These are phyloP conservation scores for Cryptosporidium xiaoi DNA, from an alignment of 169 alveolate genomes.

Conservation along the genomic window DNA sequence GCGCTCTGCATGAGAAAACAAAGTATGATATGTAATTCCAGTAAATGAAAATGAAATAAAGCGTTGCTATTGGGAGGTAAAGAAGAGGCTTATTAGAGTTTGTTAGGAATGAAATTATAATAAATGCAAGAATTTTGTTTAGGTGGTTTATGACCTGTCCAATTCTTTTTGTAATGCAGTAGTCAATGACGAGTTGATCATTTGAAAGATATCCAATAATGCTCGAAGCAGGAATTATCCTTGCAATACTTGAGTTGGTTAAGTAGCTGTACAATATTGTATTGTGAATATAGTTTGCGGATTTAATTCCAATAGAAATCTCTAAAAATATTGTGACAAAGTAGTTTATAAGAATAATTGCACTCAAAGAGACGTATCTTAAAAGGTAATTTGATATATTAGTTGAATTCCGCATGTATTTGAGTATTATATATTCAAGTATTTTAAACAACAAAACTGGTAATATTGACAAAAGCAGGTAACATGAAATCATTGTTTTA, in stretches of 20 bases:
- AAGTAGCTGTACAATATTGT: constrained; percentile 48
- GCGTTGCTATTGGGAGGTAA: constrained; percentile 7
- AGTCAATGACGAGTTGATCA: constrained; percentile 64
- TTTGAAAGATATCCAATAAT: constrained; percentile 29
- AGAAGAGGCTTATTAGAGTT: constrained; percentile 36
- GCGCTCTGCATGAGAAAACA: constrained; percentile 24
- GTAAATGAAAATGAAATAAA: constrained; percentile 19
- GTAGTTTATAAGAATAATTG: constrained; percentile 5
- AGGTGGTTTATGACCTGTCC: constrained; percentile 38
- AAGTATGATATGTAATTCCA: constrained; percentile 59
- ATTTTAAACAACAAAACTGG: constrained; percentile 40
- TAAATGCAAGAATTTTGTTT: constrained; percentile 18
- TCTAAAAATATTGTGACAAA: constrained; percentile 30
- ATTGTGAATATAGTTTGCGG: constrained; percentile 65
- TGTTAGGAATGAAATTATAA: neutral
- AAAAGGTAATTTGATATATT: constrained; percentile 1
- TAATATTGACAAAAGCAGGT: constrained; percentile 8
- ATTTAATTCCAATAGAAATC: constrained; percentile 24
- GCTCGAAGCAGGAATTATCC: constrained; percentile 32
- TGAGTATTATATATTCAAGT: constrained; percentile 16
- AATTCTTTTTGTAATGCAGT: constrained; percentile 63
- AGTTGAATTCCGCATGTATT: neutral
- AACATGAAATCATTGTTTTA: constrained; percentile 20
- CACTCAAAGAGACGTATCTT: constrained; percentile 4
- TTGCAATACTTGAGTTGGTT: constrained; percentile 12